Conservation (phyloP, 331 rosid species). For the Malus hybrid region DNA sequence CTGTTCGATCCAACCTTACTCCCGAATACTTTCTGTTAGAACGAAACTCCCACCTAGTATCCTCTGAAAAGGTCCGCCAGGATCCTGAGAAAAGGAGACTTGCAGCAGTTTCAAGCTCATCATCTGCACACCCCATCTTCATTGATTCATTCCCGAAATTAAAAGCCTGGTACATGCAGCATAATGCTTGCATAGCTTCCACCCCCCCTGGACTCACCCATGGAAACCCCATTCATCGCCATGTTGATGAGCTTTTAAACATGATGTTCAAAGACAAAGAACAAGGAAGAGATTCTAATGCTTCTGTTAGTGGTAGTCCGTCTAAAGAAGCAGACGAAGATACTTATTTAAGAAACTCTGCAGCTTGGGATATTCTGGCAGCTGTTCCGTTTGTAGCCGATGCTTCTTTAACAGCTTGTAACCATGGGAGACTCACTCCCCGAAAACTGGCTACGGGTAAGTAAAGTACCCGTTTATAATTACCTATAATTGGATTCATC, state of each 20-base stretch:
- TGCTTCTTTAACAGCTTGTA: slow-evolving; percentile 17
- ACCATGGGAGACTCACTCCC: slow-evolving; percentile 12
- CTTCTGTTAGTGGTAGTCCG: background rate
- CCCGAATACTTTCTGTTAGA: slow-evolving; percentile 2
- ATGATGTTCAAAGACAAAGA: slow-evolving; percentile 8
- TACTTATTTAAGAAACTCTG: background rate
- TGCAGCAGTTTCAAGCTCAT: background rate
- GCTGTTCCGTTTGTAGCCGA: slow-evolving; percentile 10
- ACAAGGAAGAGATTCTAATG: slow-evolving; percentile 1
- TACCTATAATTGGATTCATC: background rate
- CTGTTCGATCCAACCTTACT: slow-evolving; percentile 4
- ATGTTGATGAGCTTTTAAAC: slow-evolving; percentile 1
- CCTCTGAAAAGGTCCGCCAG: background rate
- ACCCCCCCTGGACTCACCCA: background rate
- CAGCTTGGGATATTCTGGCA: slow-evolving; percentile 20
- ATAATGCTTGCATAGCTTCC: slow-evolving; percentile 5
- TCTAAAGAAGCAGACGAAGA: background rate
- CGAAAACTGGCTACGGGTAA: slow-evolving; percentile 13
- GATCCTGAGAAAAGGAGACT: slow-evolving; percentile 2
- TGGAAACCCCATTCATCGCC: background rate
- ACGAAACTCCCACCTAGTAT: slow-evolving; percentile 6
- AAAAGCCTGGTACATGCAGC: slow-evolving; percentile 4
- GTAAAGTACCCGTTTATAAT: background rate
- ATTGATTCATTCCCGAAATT: slow-evolving; percentile 12
- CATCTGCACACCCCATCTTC: slow-evolving; percentile 1